Evolutionary conservation across 78 protist species (phyloP), one percentile per base, ranked within the genome.

Genomic region (Creolimax fragrantissima): DNA sequence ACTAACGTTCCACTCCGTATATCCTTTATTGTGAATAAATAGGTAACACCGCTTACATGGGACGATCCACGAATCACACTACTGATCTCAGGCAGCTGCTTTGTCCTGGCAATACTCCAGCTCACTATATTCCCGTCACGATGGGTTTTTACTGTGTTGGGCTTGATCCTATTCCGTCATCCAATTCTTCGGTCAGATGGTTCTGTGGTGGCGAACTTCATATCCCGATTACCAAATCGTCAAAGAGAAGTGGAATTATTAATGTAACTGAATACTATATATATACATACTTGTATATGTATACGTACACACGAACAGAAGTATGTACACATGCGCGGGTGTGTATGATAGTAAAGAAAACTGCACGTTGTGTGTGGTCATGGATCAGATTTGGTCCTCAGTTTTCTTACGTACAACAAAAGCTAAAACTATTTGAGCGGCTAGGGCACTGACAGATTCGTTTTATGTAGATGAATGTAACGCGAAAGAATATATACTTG

Each of bases 161-260:
- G 90, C 47, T 74, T 88, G 5, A 45, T 88, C 7, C 81, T 88
- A 32, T 45, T 88, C 44, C 90, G 90, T 6, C 90, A 88, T 2
- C 90, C 90, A 6, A n/a, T 88, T 5, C 7, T 88, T 5, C 47
- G 90, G 17, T 45, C 90, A 36, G 45, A 7, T 11, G 90, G 90
- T 5, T 88, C 90, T 32, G 45, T 88, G 37, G 81, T 74, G 11
- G 90, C 44, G 7, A 88, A 88, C 44, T 35, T 88, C 90, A 6
- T 88, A n/a, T 88, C 90, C 7, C 90, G 67, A 7, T 35, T 88
- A 5, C 90, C 90, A 35, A 88, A 43, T 74, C 90, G 44, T 5
- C n/a, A 32, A 35, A 43, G 66, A 11, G 90, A 88, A 88, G 43
- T 88, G 47, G 45, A 32, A 5, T 32, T 88, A 36, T 5, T 88